phyloP scores from a whole-genome alignment of 2,329 filamentous ascomycete genomes.

The Paecilomyces niveus region DNA sequence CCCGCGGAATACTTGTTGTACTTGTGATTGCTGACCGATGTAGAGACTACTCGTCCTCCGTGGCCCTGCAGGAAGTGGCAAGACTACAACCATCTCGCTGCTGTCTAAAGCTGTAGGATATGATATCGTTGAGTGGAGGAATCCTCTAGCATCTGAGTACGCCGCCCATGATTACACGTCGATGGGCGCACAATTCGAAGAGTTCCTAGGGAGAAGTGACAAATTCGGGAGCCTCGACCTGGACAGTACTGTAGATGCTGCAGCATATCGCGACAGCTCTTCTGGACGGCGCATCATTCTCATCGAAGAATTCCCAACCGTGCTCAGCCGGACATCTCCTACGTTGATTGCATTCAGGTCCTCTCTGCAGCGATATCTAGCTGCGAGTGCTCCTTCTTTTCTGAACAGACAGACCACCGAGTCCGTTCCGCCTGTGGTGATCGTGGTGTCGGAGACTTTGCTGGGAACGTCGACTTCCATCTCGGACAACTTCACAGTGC shows the following conservation, averaged over 20 bases:
- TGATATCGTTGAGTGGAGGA: constrained; percentile 83
- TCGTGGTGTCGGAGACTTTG: constrained; percentile 87
- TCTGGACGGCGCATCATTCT: constrained; percentile 54
- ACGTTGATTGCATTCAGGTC: constrained; percentile 65
- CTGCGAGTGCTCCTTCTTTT: constrained; percentile 54
- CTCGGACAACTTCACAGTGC: constrained; percentile 86
- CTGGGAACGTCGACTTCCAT: constrained; percentile 77
- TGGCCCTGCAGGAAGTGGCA: constrained; percentile 83
- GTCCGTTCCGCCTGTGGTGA: constrained; percentile 64
- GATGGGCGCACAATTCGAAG: constrained; percentile 75
- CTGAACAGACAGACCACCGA: constrained; percentile 22
- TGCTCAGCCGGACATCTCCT: constrained; percentile 59
- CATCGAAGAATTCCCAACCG: constrained; percentile 76
- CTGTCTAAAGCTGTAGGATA: constrained; percentile 71
- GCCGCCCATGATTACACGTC: constrained; percentile 60
- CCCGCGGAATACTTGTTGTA: not conserved
- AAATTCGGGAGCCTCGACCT: constrained; percentile 68
- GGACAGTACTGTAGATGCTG: constrained; percentile 6
- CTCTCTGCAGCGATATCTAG: constrained; percentile 67
- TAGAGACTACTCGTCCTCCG: constrained; percentile 79
- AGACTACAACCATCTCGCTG: constrained; percentile 78
- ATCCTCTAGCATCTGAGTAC: constrained; percentile 60
- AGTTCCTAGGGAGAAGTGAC: constrained; percentile 77
- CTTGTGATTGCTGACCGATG: constrained; percentile 12
- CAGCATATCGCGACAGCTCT: constrained; percentile 1